Percentiles rank a stretch among this genome's conserved stretches.
These are phyloP conservation scores for Penicillium paradoxum DNA, from an alignment of 495 filamentous ascomycete species.

Conservation along the genomic window DNA sequence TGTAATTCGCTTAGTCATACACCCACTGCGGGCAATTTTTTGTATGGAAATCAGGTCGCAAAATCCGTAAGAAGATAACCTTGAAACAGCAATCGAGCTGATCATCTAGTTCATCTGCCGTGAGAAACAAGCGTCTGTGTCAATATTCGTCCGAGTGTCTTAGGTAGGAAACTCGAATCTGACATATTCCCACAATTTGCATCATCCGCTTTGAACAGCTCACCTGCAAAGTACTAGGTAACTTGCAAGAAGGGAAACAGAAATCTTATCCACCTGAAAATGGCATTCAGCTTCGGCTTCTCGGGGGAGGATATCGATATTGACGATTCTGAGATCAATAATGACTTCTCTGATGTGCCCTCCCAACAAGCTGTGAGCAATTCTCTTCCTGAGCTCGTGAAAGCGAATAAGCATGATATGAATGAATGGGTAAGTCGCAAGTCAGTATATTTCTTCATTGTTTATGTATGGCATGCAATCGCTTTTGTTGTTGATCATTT, in stretches of 20 bases:
- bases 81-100: neutral
- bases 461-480: constrained; percentile 1
- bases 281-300: constrained; percentile 74
- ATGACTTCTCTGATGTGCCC: constrained; percentile 13
- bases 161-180: neutral
- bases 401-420: constrained; percentile 39
- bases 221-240: neutral
- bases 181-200: neutral
- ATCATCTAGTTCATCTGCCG: neutral
- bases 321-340: constrained; percentile 39
- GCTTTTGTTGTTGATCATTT: constrained; percentile 17
- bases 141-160: neutral
- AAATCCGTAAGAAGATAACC: neutral
- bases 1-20: constrained; percentile 21
- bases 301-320: constrained; percentile 79
- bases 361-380: constrained; percentile 5
- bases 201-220: neutral
- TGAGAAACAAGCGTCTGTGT: neutral
- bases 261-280: neutral
- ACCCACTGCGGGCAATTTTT: constrained; percentile 13
- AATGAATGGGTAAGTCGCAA: constrained; percentile 42
- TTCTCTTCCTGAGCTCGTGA: constrained; percentile 29
- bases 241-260: neutral
- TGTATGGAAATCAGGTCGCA: constrained; percentile 1
- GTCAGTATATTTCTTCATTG: neutral